Conservation (phyloP, 1,284 basidiomycete genomes). For the Retiboletus fuscus region DNA sequence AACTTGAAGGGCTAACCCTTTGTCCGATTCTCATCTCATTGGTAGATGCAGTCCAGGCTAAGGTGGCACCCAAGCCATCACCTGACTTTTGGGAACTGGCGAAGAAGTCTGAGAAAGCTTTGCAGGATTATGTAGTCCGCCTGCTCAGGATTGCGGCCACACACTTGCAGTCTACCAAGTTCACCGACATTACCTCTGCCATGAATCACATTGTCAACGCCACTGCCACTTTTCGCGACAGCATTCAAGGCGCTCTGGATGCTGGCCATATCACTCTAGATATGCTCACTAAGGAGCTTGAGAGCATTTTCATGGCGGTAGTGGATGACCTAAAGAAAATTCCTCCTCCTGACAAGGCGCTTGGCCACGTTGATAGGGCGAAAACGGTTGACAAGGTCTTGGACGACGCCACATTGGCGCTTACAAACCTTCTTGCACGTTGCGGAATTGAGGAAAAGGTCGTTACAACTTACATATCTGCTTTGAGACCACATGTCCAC, state of each 20-base stretch:
- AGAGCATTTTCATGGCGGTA: constrained; percentile 18
- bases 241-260: constrained; percentile 14
- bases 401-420: constrained; percentile 10
- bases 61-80: too few relatives aligned
- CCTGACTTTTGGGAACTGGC: too few relatives aligned
- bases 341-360: constrained; percentile 14
- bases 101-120: too few relatives aligned
- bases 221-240: constrained; percentile 20
- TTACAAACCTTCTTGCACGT: background rate
- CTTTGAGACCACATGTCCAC: constrained; percentile 20
- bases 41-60: too few relatives aligned
- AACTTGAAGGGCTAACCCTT: too few relatives aligned
- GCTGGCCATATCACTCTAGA: constrained; percentile 13
- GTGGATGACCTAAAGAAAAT: constrained; percentile 6
- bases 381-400: constrained; percentile 29
- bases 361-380: constrained; percentile 22
- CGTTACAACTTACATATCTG: constrained; percentile 11
- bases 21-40: too few relatives aligned
- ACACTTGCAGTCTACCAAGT: constrained; percentile 20
- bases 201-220: constrained; percentile 18
- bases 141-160: constrained; percentile 20
- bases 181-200: constrained; percentile 13
- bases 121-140: too few relatives aligned
- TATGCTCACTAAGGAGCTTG: constrained; percentile 20
- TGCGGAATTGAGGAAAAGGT: constrained; percentile 16